phyloP scores from a whole-genome alignment of 495 filamentous ascomycete genomes.

The Alectoria sarmentosa region DNA sequence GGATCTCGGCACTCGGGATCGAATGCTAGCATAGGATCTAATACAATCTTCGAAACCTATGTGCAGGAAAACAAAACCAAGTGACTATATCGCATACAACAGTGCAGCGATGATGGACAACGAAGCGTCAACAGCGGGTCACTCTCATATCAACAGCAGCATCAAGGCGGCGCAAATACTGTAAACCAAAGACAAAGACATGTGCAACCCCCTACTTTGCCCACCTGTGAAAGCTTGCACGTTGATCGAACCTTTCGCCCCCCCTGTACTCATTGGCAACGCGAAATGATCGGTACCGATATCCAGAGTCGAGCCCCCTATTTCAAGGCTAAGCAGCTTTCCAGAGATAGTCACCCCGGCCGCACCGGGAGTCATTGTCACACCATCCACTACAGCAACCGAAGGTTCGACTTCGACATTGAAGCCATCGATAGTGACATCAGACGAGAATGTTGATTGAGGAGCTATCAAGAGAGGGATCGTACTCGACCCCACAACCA shows the following conservation, averaged over 20 bases:
- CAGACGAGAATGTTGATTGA: neutral
- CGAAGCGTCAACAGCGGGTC: too few species aligned
- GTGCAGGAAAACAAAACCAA: too few species aligned
- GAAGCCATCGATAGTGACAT: neutral
- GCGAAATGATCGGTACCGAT: constrained; percentile 1
- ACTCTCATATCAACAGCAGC: neutral
- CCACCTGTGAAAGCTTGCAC: neutral
- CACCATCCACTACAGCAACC: constrained; percentile 3
- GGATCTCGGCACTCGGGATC: too few species aligned
- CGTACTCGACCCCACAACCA: neutral
- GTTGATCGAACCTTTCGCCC: neutral
- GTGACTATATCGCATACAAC: too few species aligned
- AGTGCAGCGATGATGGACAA: too few species aligned
- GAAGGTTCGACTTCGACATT: neutral
- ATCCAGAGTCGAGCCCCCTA: neutral
- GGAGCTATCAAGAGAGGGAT: neutral
- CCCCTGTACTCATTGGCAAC: neutral
- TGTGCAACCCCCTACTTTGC: neutral
- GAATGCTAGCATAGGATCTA: too few species aligned
- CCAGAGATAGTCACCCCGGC: neutral
- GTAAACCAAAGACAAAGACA: neutral
- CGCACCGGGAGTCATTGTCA: neutral
- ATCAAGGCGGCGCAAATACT: neutral
- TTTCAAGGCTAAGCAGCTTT: neutral
- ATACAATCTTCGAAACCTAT: too few species aligned